Conservation (phyloP, 208 protist genomes). For the Porcisia deanei region DNA sequence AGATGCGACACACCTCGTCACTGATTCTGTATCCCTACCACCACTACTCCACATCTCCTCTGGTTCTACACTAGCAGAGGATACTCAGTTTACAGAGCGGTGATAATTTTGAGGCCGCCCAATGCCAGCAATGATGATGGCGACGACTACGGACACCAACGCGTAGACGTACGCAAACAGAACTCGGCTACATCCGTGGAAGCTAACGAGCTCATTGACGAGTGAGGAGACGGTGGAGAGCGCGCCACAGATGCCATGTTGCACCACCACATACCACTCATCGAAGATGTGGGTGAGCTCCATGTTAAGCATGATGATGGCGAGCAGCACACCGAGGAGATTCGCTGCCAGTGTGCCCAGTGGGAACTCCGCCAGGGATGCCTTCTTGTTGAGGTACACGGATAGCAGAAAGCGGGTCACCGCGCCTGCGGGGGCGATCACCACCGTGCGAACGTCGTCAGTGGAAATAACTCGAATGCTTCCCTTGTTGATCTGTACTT, state of each 20-base stretch:
- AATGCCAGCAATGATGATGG: conserved; percentile 36
- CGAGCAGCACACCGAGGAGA: conserved; percentile 32
- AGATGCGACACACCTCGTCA: not conserved
- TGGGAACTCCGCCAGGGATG: conserved; percentile 36
- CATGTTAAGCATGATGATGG: conserved; percentile 37
- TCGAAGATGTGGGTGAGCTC: conserved; percentile 17
- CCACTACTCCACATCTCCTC: not conserved
- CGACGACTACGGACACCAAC: conserved; percentile 31
- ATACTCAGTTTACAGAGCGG: conserved; percentile 8
- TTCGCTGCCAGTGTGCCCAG: conserved; percentile 57
- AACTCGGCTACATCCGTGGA: conserved; percentile 24
- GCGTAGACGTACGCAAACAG: conserved; percentile 43
- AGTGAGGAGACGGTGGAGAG: conserved; percentile 62
- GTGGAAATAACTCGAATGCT: conserved; percentile 18
- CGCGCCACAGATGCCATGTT: conserved; percentile 51
- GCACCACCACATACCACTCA: conserved; percentile 32
- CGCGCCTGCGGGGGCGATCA: conserved; percentile 44
- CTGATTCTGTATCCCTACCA: not conserved
- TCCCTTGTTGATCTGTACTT: conserved; percentile 36
- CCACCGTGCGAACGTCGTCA: conserved; percentile 36
- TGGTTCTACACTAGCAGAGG: not conserved
- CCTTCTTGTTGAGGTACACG: conserved; percentile 47
- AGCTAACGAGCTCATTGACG: conserved; percentile 40
- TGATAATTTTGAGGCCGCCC: conserved; percentile 36
- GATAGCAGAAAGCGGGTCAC: conserved; percentile 45